phyloP scores from a whole-genome alignment of 805 yeast genomes.

The Candida berthetii region DNA sequence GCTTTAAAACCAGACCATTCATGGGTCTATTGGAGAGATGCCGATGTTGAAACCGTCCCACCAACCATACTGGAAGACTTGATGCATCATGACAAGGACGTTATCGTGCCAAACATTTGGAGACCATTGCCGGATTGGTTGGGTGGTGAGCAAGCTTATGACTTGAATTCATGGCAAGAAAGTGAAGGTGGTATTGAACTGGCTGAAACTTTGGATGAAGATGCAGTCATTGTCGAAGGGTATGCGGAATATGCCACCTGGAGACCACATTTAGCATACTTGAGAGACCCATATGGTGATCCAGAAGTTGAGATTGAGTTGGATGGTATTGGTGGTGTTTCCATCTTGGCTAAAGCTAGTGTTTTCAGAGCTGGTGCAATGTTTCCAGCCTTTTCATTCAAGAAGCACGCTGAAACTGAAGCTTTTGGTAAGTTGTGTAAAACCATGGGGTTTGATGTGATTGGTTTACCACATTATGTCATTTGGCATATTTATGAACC shows the following conservation, averaged over 20 bases:
- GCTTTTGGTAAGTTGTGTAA: constrained; percentile 90
- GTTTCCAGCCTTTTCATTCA: constrained; percentile 95
- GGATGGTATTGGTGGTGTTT: constrained; percentile 98
- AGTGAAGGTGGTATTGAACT: constrained; percentile 74
- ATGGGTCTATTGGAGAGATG: constrained; percentile 97
- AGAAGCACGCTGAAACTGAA: constrained; percentile 96
- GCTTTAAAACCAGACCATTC: constrained; percentile 90
- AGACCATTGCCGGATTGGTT: constrained; percentile 84
- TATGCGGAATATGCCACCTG: constrained; percentile 96
- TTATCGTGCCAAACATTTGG: constrained; percentile 94
- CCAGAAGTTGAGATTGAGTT: constrained; percentile 88
- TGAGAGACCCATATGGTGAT: constrained; percentile 92
- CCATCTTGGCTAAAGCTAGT: constrained; percentile 79
- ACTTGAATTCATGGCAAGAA: constrained; percentile 82
- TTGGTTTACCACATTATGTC: constrained; percentile 91
- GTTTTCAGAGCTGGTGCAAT: constrained; percentile 87
- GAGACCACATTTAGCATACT: constrained; percentile 94
- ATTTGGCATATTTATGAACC: constrained; percentile 98
- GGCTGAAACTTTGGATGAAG: constrained; percentile 78
- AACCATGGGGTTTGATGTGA: constrained; percentile 79
- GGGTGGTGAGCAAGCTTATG: constrained; percentile 81
- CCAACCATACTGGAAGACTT: constrained; percentile 81
- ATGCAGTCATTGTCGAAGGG: constrained; percentile 96
- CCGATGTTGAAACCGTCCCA: constrained; percentile 91
- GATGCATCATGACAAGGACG: constrained; percentile 88